Base-by-base conservation (phyloP, 1,284 basidiomycete genomes). In the Tilletiopsis washingtonensis region DNA sequence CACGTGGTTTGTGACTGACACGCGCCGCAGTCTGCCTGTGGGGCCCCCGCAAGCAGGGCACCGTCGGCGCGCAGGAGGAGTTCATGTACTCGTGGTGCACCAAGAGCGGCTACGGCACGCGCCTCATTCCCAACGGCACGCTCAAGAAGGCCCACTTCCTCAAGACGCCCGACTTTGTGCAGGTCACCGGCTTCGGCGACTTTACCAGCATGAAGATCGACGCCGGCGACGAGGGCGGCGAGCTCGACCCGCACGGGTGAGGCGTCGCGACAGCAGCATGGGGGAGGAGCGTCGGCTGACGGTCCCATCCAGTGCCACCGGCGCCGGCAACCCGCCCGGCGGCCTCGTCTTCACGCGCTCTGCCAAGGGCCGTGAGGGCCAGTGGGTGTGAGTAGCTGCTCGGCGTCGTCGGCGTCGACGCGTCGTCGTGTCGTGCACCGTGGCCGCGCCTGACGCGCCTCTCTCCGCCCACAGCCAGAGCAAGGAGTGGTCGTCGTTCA, bases 41-140 rank as follows among this genome's bases (percentile, higher is more conserved):
- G n/a, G n/a, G n/a, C 17, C 29, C 19, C 7, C 11, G 9, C 5
- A 12, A 7, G 19, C 27, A 56, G 40, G 49, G 57, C 38, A 45
- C 50, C 15, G 54, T 70, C 49, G 63, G 62, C 9, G 53, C 51
- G 39, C 50, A 59, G 45, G 56, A 84, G 79, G 80, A 79, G 45
- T 77, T 81, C 48, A 80, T 82, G 62, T 82, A 85, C 42, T 75
- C 84, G 29, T 86, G 82, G 81, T 87, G 85, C 67, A 76, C 77
- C 27, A 79, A 82, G 76, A 77, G 54, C 4, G 61, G 62, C 32
- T 55, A 57, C 40, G 56, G 47, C 43, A 82, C 83, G 4, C 82
- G 84, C 40, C 72, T 86, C 54, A 86, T 90, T 58, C 87, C 86
- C 19, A 78, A 82, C 51, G 86, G 84, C 19, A 76, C 84, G 15